Percentiles rank a stretch among this genome's conserved stretches.
These are phyloP conservation scores for Emydomyces testavorans DNA, from an alignment of 2,329 filamentous ascomycete species.

Conservation along the genomic window DNA sequence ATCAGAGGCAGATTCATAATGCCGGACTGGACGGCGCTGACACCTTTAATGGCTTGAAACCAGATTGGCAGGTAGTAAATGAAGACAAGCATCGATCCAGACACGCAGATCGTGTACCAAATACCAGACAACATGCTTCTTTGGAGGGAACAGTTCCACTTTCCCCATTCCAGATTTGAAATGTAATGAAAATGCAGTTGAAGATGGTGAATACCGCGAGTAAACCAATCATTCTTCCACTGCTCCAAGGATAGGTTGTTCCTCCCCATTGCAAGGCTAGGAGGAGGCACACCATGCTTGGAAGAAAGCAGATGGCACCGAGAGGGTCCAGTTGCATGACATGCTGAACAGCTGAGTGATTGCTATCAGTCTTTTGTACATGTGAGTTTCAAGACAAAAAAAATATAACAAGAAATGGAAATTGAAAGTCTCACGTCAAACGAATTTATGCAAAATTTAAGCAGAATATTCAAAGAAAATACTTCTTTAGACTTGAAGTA, in stretches of 20 bases:
- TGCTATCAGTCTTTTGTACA: background rate
- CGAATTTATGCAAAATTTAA: too few relatives aligned
- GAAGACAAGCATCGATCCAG: slow-evolving; percentile 10
- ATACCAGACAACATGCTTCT: slow-evolving; percentile 11
- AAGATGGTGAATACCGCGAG: slow-evolving; percentile 18
- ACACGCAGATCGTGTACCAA: background rate
- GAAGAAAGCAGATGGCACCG: slow-evolving; percentile 18
- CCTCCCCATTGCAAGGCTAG: slow-evolving; percentile 24
- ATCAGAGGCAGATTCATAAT: slow-evolving; percentile 20
- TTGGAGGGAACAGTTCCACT: slow-evolving; percentile 11
- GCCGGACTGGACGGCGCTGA: slow-evolving; percentile 17
- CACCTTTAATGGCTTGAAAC: slow-evolving; percentile 19
- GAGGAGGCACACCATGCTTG: slow-evolving; percentile 18
- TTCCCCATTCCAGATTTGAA: slow-evolving; percentile 13
- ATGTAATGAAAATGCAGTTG: slow-evolving; percentile 15
- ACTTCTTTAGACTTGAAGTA: too few relatives aligned
- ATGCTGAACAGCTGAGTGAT: slow-evolving; percentile 1
- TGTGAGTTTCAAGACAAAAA: slow-evolving; percentile 7
- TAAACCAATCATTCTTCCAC: slow-evolving; percentile 17
- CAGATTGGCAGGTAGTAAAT: slow-evolving; percentile 20
- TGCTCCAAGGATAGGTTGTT: slow-evolving; percentile 17
- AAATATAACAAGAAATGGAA: too few relatives aligned
- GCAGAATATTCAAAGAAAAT: too few relatives aligned
- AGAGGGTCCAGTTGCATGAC: slow-evolving; percentile 20
- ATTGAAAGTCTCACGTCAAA: too few relatives aligned